A percentile compares a stretch with the other conserved stretches of the same genome.
Conservation (phyloP, 2,329 filamentous ascomycete species). For the Aspergillus novofumigatus region DNA sequence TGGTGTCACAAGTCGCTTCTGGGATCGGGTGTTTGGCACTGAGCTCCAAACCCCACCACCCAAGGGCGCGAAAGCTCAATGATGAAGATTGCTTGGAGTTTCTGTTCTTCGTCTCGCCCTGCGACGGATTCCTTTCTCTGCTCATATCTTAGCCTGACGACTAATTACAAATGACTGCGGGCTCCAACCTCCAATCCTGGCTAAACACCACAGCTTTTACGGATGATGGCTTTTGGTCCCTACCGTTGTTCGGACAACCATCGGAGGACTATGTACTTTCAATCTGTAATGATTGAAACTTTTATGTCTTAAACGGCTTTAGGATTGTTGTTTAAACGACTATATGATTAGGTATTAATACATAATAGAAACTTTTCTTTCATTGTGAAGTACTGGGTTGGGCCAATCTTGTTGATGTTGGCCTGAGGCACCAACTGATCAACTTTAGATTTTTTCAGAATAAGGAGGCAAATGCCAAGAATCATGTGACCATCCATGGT, state of each 20-base stretch:
- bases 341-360: constrained; percentile 18
- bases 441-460: not conserved
- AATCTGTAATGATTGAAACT: not conserved
- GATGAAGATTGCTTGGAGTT: constrained; percentile 3
- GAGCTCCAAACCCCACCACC: constrained; percentile 56
- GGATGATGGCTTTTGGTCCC: not conserved
- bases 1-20: constrained; percentile 93
- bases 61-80: constrained; percentile 36
- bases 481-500: constrained; percentile 4
- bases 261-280: not conserved
- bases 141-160: not conserved
- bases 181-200: not conserved
- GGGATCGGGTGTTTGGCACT: constrained; percentile 90
- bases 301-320: not conserved
- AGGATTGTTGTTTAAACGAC: constrained; percentile 12
- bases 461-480: constrained; percentile 8
- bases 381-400: not conserved
- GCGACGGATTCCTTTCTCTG: not conserved
- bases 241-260: not conserved
- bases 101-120: not conserved
- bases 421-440: not conserved
- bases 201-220: not conserved
- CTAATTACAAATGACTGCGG: not conserved
- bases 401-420: not conserved
- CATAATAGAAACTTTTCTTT: constrained; percentile 6